phyloP scores from a whole-genome alignment of 768 basidiomycete genomes.

The Nidula microcarpa region DNA sequence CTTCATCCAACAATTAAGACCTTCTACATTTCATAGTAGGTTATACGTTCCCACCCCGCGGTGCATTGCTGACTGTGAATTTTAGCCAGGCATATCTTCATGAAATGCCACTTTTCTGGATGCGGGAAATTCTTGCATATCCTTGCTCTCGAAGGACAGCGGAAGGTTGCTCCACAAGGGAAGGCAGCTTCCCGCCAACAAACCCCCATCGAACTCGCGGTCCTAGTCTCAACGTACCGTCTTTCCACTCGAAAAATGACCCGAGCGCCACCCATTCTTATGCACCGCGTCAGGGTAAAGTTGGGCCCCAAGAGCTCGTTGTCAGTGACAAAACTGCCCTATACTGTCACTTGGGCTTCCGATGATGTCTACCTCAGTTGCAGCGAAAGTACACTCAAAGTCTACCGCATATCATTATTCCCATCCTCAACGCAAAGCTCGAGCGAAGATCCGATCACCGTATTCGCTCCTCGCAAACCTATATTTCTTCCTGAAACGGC shows the following conservation, averaged over 20 bases:
- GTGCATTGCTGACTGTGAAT: not conserved
- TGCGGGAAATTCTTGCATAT: conserved; percentile 19
- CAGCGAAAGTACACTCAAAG: conserved; percentile 9
- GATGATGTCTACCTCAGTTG: conserved; percentile 17
- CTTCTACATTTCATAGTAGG: conserved; percentile 21
- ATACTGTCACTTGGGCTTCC: conserved; percentile 19
- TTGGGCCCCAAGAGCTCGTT: conserved; percentile 7
- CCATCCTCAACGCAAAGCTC: not conserved
- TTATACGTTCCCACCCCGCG: not conserved
- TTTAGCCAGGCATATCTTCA: conserved; percentile 18
- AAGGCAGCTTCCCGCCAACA: not conserved
- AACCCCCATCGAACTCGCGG: conserved; percentile 9
- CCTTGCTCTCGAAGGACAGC: conserved; percentile 19
- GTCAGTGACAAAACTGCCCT: conserved; percentile 16
- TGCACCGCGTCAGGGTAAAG: conserved; percentile 10
- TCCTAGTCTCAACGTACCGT: conserved; percentile 16
- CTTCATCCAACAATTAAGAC: conserved; percentile 18
- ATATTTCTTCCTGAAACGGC: conserved; percentile 18
- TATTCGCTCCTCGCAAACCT: conserved; percentile 10
- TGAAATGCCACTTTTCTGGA: conserved; percentile 20
- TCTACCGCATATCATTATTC: conserved; percentile 18
- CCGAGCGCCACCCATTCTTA: conserved; percentile 12
- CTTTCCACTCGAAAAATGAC: conserved; percentile 12
- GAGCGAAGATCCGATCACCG: not conserved
- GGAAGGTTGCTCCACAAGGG: not conserved